phyloP scores from a whole-genome alignment of 2,329 filamentous ascomycete genomes.

The Anthostomella pinea region DNA sequence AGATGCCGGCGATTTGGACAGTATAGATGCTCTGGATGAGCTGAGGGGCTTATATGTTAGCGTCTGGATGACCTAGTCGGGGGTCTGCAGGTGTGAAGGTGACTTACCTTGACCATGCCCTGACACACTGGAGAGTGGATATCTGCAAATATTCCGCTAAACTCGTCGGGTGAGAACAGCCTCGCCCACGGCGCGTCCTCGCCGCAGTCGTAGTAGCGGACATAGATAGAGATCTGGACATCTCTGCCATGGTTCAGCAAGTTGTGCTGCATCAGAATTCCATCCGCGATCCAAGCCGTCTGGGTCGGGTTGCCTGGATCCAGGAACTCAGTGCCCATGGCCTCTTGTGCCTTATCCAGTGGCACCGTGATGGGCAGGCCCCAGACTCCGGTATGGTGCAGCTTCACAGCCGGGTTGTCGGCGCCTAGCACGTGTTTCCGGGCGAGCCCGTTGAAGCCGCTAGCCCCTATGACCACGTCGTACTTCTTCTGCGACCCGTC shows the following conservation, averaged over 20 bases:
- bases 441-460: slow-evolving; percentile 23
- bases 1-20: slow-evolving; percentile 28
- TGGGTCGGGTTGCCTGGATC: slow-evolving; percentile 24
- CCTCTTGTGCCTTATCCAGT: slow-evolving; percentile 20
- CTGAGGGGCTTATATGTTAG: slow-evolving; percentile 12
- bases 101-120: slow-evolving; percentile 29
- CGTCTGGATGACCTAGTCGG: background rate
- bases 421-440: slow-evolving; percentile 25
- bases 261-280: slow-evolving; percentile 24
- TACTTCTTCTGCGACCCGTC: slow-evolving; percentile 29
- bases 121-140: slow-evolving; percentile 22
- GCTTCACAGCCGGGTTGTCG: slow-evolving; percentile 18
- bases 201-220: slow-evolving; percentile 5
- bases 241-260: slow-evolving; percentile 25
- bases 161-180: slow-evolving; percentile 30
- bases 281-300: slow-evolving; percentile 29
- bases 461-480: slow-evolving; percentile 29
- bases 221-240: slow-evolving; percentile 26
- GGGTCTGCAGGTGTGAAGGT: background rate
- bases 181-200: slow-evolving; percentile 25
- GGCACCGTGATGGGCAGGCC: slow-evolving; percentile 26
- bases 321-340: slow-evolving; percentile 26
- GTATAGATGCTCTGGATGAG: slow-evolving; percentile 31
- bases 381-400: slow-evolving; percentile 27
- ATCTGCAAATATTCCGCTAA: slow-evolving; percentile 25